Evolutionary conservation across 352 stramenopile species (phyloP).

Genomic region (Phytophthora sp.): DNA sequence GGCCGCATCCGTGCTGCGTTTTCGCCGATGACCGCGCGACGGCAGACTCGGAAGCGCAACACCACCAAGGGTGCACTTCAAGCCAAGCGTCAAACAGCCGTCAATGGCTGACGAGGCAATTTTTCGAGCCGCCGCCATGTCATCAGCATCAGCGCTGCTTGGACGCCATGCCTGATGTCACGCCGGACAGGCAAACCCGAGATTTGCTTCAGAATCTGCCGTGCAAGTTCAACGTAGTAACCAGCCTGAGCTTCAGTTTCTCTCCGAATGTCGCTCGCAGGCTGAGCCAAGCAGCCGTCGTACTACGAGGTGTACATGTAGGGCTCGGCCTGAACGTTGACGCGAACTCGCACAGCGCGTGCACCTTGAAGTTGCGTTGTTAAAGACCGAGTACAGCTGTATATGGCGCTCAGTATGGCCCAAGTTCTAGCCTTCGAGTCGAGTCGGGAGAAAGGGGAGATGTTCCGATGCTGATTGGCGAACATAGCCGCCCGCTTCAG

Average conservation of each 20-base stretch:
- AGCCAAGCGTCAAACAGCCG: slow-evolving; percentile 9
- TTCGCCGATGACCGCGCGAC: slow-evolving; percentile 34
- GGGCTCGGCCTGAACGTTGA: too few species aligned
- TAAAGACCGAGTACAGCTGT: slow-evolving; percentile 15
- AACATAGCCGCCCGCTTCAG: slow-evolving; percentile 8
- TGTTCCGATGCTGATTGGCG: slow-evolving; percentile 7
- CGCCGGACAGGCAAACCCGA: slow-evolving; percentile 1
- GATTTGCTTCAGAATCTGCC: slow-evolving; percentile 36
- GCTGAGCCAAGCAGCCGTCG: slow-evolving; percentile 22
- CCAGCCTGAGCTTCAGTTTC: slow-evolving; percentile 19
- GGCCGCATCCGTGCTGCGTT: slow-evolving; percentile 28
- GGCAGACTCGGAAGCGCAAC: slow-evolving; percentile 37
- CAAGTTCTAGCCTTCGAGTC: slow-evolving; percentile 24
- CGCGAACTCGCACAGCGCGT: slow-evolving; percentile 21
- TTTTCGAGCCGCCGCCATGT: slow-evolving; percentile 3
- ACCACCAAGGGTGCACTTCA: slow-evolving; percentile 10
- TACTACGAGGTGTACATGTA: too few species aligned
- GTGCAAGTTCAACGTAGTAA: slow-evolving; percentile 6
- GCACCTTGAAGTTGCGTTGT: slow-evolving; percentile 30
- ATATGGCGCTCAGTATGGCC: slow-evolving; percentile 23
- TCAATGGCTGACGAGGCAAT: slow-evolving; percentile 8
- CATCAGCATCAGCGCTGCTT: slow-evolving; percentile 18
- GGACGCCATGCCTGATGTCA: slow-evolving; percentile 4
- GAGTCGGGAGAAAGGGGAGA: slow-evolving; percentile 11
- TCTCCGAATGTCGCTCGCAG: slow-evolving; percentile 29